Base-by-base conservation (phyloP, 345 rosid genomes). In the Laguncularia racemosa region DNA sequence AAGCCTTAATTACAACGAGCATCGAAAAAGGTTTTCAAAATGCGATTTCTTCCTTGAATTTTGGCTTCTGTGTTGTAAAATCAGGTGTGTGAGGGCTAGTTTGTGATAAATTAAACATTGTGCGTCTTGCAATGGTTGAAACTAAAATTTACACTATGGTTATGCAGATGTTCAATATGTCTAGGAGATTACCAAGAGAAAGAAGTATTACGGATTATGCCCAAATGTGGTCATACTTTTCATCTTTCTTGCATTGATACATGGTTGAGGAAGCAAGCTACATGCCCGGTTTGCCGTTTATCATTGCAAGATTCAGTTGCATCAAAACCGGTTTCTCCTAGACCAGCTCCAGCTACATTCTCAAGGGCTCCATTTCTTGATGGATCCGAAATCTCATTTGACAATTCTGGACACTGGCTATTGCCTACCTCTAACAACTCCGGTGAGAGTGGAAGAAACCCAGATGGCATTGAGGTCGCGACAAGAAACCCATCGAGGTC, bases 271-370 rank as follows among this genome's bases (percentile, higher is more conserved):
- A 86, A 77, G 55, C 84, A 79, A 50, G 67, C 87, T 9, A 83
- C 95, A 0, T 86, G 95, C 56, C 93, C 89, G 0, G 85, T 83
- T 20, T 86, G 89, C 55, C 78, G 95, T 11, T 62, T 79, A 50
- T 77, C 84, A 4, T 48, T 86, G 18, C 78, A 72, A 44, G 76
- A 77, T 48, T 28, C 68, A 16, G 16, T 67, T 18, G 76, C 65
- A 66, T 44, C 66, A 19, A 82, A 67, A 60, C 40, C 40, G 40
- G 40, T 33, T 33, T 61, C 56, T 52, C 21, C 28, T 33, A 76
- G 71, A 44, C 57, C 60, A 53, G 5, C n/a, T n/a, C n/a, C 28
- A 23, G 48, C 66, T 53, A 59, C 72, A 12, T 14, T 71, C 17
- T 66, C 57, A 15, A 53, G 53, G 40, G 18, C 59, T 18, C 71